Evolutionary conservation across 345 rosid genomes (phyloP).

Genomic region (Eucalyptus decipiens): DNA sequence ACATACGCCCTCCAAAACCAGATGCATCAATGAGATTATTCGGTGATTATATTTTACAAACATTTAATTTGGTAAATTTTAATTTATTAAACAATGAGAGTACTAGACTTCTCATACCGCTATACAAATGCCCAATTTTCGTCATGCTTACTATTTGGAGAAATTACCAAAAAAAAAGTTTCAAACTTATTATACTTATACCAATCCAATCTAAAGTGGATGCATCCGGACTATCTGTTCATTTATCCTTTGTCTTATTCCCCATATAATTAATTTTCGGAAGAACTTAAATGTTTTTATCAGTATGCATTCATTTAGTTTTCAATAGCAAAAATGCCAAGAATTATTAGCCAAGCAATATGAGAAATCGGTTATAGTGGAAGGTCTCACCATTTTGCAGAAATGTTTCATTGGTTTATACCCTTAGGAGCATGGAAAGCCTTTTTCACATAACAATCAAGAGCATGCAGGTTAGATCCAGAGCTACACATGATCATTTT

Average conservation of each 20-base stretch:
- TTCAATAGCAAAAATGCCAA: too few relatives aligned
- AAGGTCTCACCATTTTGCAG: too few relatives aligned
- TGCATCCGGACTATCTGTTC: rapidly evolving
- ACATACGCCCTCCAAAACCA: background rate
- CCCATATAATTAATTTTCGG: rapidly evolving
- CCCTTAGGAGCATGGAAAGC: too few relatives aligned
- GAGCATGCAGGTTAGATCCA: too few relatives aligned
- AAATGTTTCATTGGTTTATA: too few relatives aligned
- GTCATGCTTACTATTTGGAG: background rate
- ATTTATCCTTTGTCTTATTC: too few relatives aligned
- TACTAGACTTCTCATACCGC: background rate
- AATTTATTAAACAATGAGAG: background rate
- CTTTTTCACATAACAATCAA: too few relatives aligned
- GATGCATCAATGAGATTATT: background rate
- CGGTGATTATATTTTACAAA: background rate
- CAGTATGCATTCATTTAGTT: too few relatives aligned
- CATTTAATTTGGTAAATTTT: background rate
- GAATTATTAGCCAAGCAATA: too few relatives aligned
- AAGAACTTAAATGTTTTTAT: too few relatives aligned
- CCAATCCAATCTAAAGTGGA: rapidly evolving
- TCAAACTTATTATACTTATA: rapidly evolving
- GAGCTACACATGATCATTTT: too few relatives aligned
- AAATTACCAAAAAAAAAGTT: background rate
- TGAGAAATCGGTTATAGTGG: too few relatives aligned
- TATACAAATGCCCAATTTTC: background rate